Conservation (phyloP, 2,329 filamentous ascomycete species). For the Nemania sp. region DNA sequence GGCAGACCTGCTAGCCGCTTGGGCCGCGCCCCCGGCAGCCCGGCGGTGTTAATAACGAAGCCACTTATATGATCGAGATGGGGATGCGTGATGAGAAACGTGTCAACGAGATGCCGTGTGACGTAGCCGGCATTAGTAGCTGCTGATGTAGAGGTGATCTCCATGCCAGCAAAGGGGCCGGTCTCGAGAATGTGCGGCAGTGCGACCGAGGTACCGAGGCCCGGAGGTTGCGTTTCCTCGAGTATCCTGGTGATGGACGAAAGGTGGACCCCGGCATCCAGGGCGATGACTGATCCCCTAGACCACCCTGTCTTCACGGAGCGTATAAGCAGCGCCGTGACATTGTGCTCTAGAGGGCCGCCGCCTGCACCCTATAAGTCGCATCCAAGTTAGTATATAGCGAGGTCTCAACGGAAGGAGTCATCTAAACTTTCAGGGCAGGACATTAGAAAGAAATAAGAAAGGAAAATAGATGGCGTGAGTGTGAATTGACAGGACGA, state of each 20-base stretch:
- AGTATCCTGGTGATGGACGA: slow-evolving; percentile 82
- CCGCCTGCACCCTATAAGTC: slow-evolving; percentile 76
- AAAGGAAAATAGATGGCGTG: no score
- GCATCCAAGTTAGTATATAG: slow-evolving; percentile 10
- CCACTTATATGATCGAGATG: slow-evolving; percentile 93
- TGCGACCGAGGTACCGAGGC: slow-evolving; percentile 42
- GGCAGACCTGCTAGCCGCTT: slow-evolving; percentile 87
- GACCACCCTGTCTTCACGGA: slow-evolving; percentile 79
- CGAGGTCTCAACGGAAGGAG: not conserved
- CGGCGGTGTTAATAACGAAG: slow-evolving; percentile 91
- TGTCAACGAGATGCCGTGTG: slow-evolving; percentile 77
- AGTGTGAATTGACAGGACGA: no score
- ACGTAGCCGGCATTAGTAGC: slow-evolving; percentile 81
- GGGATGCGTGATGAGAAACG: slow-evolving; percentile 93
- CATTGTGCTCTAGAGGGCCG: slow-evolving; percentile 86
- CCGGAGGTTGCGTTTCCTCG: slow-evolving; percentile 52
- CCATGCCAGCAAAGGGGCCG: slow-evolving; percentile 81
- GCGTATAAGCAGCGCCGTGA: slow-evolving; percentile 86
- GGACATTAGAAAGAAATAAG: no score
- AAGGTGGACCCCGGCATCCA: slow-evolving; percentile 91
- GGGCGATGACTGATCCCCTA: slow-evolving; percentile 81
- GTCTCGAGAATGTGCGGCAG: slow-evolving; percentile 60
- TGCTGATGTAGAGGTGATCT: slow-evolving; percentile 67
- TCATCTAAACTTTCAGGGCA: no score
- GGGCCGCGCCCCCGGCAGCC: slow-evolving; percentile 75